phyloP scores from a whole-genome alignment of 441 rosid genomes.

The Hypseocharis bilobata region DNA sequence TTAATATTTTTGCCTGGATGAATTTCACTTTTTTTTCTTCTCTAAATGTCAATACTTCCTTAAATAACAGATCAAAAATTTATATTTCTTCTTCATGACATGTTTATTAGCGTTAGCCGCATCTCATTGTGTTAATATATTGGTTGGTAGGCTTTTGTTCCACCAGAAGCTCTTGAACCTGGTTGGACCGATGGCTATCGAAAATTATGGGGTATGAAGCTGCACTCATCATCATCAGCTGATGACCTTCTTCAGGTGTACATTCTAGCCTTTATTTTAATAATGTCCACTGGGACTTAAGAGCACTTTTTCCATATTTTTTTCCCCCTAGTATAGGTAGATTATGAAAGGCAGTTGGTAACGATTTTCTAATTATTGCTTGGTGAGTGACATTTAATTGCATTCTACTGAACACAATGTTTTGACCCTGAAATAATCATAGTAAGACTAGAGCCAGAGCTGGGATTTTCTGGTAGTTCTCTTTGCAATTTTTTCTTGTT shows the following conservation, averaged over 20 bases:
- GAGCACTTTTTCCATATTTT: neutral
- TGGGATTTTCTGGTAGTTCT: no score
- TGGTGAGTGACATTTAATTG: neutral
- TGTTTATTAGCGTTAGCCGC: neutral
- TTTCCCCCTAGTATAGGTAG: neutral
- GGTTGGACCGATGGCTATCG: slow-evolving; percentile 50
- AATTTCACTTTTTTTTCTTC: slow-evolving; percentile 10
- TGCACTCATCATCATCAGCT: slow-evolving; percentile 46
- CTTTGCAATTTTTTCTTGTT: no score
- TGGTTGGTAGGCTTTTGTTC: slow-evolving; percentile 52
- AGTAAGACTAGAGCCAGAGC: no score
- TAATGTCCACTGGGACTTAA: neutral
- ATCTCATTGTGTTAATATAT: slow-evolving; percentile 13
- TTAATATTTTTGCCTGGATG: neutral
- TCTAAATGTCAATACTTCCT: neutral
- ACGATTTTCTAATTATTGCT: neutral
- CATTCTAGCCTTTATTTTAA: neutral
- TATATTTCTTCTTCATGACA: neutral
- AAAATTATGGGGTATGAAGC: slow-evolving; percentile 50
- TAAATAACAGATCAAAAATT: neutral
- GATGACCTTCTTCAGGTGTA: slow-evolving; percentile 55
- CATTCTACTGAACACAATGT: neutral
- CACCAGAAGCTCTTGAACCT: slow-evolving; percentile 52
- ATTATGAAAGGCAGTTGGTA: neutral
- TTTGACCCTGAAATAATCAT: no score